Conservation (phyloP, 257 asterid species). For the Primulina eburnea region DNA sequence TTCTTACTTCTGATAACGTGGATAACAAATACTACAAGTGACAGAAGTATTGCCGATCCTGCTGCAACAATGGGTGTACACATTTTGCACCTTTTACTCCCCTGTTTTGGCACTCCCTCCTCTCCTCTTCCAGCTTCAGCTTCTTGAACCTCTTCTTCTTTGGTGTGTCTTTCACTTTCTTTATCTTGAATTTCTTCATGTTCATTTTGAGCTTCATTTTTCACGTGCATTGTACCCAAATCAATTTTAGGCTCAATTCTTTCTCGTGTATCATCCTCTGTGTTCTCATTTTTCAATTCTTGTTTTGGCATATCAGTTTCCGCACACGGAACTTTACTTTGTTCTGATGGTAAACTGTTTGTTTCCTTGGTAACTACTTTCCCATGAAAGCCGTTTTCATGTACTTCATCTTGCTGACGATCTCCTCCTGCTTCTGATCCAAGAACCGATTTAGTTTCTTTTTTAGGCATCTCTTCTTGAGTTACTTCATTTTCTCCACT, state of each 20-base stretch:
- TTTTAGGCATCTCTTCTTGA: neutral
- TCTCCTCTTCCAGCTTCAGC: constrained; percentile 16
- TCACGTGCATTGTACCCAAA: neutral
- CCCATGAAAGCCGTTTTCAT: neutral
- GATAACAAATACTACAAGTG: constrained; percentile 68
- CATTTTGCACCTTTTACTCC: constrained; percentile 33
- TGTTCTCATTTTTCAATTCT: constrained; percentile 17
- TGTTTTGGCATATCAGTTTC: constrained; percentile 14
- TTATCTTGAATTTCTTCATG: constrained; percentile 20
- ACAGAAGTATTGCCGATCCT: constrained; percentile 72
- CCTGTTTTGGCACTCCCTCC: constrained; percentile 18
- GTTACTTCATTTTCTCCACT: constrained; percentile 6
- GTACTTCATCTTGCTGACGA: neutral
- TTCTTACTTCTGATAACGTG: constrained; percentile 48
- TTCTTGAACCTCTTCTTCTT: constrained; percentile 26
- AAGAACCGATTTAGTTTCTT: neutral
- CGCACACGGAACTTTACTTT: neutral
- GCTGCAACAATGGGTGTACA: constrained; percentile 71
- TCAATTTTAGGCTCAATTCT: constrained; percentile 7
- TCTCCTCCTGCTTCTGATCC: neutral
- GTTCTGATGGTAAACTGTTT: constrained; percentile 6
- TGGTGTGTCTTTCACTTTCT: constrained; percentile 21
- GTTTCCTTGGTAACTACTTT: neutral
- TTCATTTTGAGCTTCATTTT: constrained; percentile 12
- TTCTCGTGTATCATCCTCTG: constrained; percentile 13